Base-by-base conservation (phyloP, 2,329 filamentous ascomycete genomes). In the Anthostomella pinea region DNA sequence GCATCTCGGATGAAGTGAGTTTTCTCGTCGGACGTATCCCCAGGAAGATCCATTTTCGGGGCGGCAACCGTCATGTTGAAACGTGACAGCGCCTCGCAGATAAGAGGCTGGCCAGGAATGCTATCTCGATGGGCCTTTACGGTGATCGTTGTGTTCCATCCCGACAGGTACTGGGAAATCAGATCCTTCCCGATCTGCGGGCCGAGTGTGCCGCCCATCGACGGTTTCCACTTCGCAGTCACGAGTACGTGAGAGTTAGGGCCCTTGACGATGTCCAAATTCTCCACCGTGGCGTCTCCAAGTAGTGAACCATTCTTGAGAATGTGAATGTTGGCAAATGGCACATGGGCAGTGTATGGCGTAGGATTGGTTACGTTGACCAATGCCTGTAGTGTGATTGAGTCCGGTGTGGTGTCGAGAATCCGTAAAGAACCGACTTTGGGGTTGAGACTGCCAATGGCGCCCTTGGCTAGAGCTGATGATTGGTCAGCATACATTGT, bases 291-390 rank as follows among this genome's bases (percentile, higher is more conserved):
- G 9, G 85, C 82, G 58, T 91, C 84, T 20, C 86, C 93, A 21
- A 98, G 68, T 6, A 85, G 59, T 0, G 83, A 83, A 8, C 74
- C 79, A 52, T 94, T 90, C 52, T 79, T 81, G 19, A 86, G 60
- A 26, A 97, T 66, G 44, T 89, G 79, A 27, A 95, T 74, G 57
- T 85, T 89, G 46, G 87, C 65, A 45, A 81, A 91, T 2, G 91
- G 91, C n/a, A 97, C 71, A 2, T 70, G 71, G 4, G 88, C 90
- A 4, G 86, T 82, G 60, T 97, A 96, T 4, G 82, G 75, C 0
- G 90, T 95, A 2, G 91, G 90, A 55, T 98, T 98, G 4, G 87
- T 94, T 42, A 95, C 73, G 57, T 93, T 95, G 53, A 95, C 73
- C 24, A 70, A 65, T 10, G 86, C 85, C 53, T 81, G 72, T 22